Percentiles rank a stretch among this genome's conserved stretches.
phyloP scores from a whole-genome alignment of 495 filamentous ascomycete species.

The Jackrogersella multiformis region DNA sequence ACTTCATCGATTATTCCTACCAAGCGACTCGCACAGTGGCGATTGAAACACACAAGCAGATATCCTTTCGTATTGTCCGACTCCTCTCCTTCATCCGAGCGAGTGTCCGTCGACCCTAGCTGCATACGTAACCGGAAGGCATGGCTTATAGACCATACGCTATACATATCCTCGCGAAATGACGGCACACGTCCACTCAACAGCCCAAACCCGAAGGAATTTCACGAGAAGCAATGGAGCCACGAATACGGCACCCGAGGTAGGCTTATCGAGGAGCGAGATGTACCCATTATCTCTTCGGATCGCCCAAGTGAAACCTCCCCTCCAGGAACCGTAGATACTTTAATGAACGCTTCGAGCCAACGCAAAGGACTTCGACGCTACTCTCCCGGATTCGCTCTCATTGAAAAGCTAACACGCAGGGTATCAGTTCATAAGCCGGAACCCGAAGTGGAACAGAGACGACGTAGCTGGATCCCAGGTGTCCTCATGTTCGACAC shows the following conservation, averaged over 20 bases:
- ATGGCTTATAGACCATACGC: slow-evolving; percentile 48
- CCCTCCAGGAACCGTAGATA: slow-evolving; percentile 30
- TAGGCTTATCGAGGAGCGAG: slow-evolving; percentile 40
- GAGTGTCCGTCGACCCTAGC: slow-evolving; percentile 35
- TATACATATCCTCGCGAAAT: slow-evolving; percentile 42
- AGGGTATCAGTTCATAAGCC: slow-evolving; percentile 22
- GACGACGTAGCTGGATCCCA: slow-evolving; percentile 39
- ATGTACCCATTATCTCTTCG: slow-evolving; percentile 31
- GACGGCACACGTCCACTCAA: slow-evolving; percentile 44
- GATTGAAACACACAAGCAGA: slow-evolving; percentile 36
- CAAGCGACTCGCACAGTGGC: slow-evolving; percentile 40
- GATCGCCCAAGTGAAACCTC: slow-evolving; percentile 30
- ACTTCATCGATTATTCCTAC: slow-evolving; percentile 47
- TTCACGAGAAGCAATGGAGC: slow-evolving; percentile 48
- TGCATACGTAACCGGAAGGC: slow-evolving; percentile 45
- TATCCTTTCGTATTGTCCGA: slow-evolving; percentile 48
- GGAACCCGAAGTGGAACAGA: slow-evolving; percentile 24
- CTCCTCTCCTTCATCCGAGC: slow-evolving; percentile 29
- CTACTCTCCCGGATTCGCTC: slow-evolving; percentile 23
- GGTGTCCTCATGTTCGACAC: slow-evolving; percentile 33
- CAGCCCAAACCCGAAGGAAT: slow-evolving; percentile 43
- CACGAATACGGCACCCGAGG: slow-evolving; percentile 33
- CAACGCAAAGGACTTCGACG: slow-evolving; percentile 29
- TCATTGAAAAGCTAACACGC: slow-evolving; percentile 29
- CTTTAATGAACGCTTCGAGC: slow-evolving; percentile 13